phyloP scores from a whole-genome alignment of 257 asterid species.

The Solanum lycopersicoides region DNA sequence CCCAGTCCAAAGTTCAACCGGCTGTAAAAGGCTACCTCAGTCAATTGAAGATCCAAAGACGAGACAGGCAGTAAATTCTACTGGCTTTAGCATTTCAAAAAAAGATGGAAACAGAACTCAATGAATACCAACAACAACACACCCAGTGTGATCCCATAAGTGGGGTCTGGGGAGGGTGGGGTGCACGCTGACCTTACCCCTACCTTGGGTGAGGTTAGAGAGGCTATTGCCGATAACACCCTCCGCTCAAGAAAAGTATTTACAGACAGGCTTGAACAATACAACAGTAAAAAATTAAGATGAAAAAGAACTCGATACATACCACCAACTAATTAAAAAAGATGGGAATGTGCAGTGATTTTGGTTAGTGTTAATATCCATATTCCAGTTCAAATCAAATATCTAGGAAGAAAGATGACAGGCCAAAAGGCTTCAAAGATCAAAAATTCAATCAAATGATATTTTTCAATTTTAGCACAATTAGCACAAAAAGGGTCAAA shows the following conservation, averaged over 20 bases:
- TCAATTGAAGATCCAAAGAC: neutral
- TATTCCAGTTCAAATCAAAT: neutral
- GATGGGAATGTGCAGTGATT: neutral
- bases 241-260: neutral
- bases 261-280: neutral
- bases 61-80: neutral
- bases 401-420: neutral
- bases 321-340: neutral
- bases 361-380: neutral
- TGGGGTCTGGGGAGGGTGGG: neutral
- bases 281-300: neutral
- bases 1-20: conserved; percentile 96
- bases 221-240: neutral
- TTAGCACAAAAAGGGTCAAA: neutral
- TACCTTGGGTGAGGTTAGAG: neutral
- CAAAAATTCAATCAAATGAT: neutral
- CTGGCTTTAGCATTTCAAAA: neutral
- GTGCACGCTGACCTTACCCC: neutral
- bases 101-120: neutral
- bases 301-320: neutral
- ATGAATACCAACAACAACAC: neutral
- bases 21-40: conserved; percentile 37
- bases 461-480: neutral
- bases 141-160: neutral
- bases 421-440: neutral